Evolutionary conservation across 352 stramenopile genomes (phyloP), one percentile per base, ranked within the genome.

Genomic region (Phytopythium ostracodes): DNA sequence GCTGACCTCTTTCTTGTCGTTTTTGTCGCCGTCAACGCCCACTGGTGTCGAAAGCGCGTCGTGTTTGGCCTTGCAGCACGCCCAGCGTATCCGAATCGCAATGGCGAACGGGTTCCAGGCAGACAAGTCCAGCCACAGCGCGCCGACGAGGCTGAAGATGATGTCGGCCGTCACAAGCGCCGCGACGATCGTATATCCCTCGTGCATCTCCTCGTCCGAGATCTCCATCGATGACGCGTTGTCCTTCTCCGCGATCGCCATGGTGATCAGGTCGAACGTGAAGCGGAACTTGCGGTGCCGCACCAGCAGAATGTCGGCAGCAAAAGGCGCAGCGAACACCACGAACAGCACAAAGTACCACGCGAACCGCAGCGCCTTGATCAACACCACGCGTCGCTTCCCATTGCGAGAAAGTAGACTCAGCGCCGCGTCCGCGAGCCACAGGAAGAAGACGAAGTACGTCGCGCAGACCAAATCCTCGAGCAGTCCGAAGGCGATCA

Each of bases 401-500:
- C 4, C 10, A 8, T 31, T 20, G 4, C 27, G 20, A 3, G 52
- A n/a, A 2, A 57, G 52, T 12, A 42, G 4, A 3, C 54, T 9
- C 47, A 71, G 68, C 1, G 57, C n/a, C 14, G 50, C 66, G 44
- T 77, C 70, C 3, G 66, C 24, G 15, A 59, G 9, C 70, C 70
- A 77, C 9, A 77, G 55, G 14, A 59, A 47, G 0, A 56, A 17
- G 17, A 60, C 54, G 29, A 77, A 57, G 55, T 72, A 77, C n/a
- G 60, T 67, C 25, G 68, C 65, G 33, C 71, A 78, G 43, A 75
- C 65, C 4, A 70, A 31, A 50, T 78, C 71, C 46, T 78, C 59
- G 24, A 69, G 15, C 17, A 58, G 15, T 0, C 71, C 68, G 18
- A 76, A 57, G 0, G 27, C 47, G 11, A 78, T 20, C 0, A 64